A percentile compares a stretch with the other conserved stretches of the same genome.
These are phyloP conservation scores for Aspergillus sp. DNA, from an alignment of 2,329 filamentous ascomycete species.

Conservation along the genomic window DNA sequence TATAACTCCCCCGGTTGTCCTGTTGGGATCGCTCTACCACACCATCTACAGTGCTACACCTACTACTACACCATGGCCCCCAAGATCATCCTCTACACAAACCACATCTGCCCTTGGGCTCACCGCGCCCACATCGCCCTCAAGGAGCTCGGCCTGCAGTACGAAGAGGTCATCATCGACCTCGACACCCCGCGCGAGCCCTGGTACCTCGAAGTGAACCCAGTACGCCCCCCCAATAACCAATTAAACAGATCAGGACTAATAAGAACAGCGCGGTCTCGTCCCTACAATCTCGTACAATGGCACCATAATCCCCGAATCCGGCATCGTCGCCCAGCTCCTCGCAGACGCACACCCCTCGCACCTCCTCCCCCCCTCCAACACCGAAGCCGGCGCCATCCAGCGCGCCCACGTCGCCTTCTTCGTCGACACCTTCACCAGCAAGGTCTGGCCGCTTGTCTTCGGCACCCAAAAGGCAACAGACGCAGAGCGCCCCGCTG, in stretches of 20 bases:
- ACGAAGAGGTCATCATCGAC: slow-evolving; percentile 72
- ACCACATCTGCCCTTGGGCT: slow-evolving; percentile 68
- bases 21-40: too few species aligned
- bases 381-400: slow-evolving; percentile 57
- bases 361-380: slow-evolving; percentile 59
- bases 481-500: slow-evolving; percentile 51
- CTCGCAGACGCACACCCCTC: slow-evolving; percentile 68
- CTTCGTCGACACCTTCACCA: slow-evolving; percentile 70
- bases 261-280: slow-evolving; percentile 58
- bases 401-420: slow-evolving; percentile 66
- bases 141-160: slow-evolving; percentile 64
- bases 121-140: slow-evolving; percentile 74
- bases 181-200: slow-evolving; percentile 65
- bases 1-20: too few species aligned
- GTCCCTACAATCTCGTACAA: slow-evolving; percentile 70
- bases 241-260: neutral
- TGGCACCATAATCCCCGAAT: slow-evolving; percentile 72
- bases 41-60: too few species aligned
- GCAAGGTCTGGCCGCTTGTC: slow-evolving; percentile 56
- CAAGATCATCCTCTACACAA: slow-evolving; percentile 69
- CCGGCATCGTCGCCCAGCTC: slow-evolving; percentile 71
- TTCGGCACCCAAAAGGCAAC: slow-evolving; percentile 51
- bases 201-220: slow-evolving; percentile 76
- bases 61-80: too few species aligned
- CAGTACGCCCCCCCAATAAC: slow-evolving; percentile 40